Evolutionary conservation across 495 filamentous ascomycete genomes (phyloP), one percentile per base, ranked within the genome.

Genomic region (Astrothelium macrocarpum): DNA sequence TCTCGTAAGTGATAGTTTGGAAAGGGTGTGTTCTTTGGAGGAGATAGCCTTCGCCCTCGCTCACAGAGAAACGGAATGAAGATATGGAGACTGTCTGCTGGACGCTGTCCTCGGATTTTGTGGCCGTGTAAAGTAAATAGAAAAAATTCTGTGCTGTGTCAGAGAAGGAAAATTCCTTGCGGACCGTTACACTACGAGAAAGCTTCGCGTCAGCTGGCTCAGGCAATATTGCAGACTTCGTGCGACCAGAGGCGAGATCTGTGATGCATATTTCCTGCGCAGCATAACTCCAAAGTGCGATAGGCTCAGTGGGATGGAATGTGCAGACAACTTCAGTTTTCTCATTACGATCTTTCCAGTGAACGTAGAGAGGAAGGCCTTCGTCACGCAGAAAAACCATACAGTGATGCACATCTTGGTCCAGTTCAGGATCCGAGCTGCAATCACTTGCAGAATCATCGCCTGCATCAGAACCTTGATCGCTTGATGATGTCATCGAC

Each of bases 151-250:
- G 11, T 7, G 32, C 62, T 28, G 53, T 18, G 2, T 25, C 20
- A 1, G 62, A 64, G 29, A 64, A 64, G n/a, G 28, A 7, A 32
- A 64, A 64, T 45, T 64, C 62, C 53, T 64, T 64, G 32, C 53
- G 62, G 12, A 45, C 31, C 14, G 62, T 42, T 23, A 12, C 32
- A 25, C 25, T 29, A 9, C 29, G 14, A 16, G 62, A 43, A 18
- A 64, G 59, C 36, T 64, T 56, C 12, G 42, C 62, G 29, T 64
- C 62, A 9, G 45, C 62, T 16, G 62, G 62, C 53, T 64, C 62
- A 12, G 62, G 62, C 14, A 64, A 31, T n/a, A 60, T 42, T 16
- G 56, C 34, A 1, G 29, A 43, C 7, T 59, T 16, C 2, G 59
- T 45, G 14, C 39, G 25, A 2, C 62, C 62, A 25, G 53, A 59